Evolutionary conservation across 2,329 filamentous ascomycete genomes (phyloP).

Genomic region (Mariannaea elegans): DNA sequence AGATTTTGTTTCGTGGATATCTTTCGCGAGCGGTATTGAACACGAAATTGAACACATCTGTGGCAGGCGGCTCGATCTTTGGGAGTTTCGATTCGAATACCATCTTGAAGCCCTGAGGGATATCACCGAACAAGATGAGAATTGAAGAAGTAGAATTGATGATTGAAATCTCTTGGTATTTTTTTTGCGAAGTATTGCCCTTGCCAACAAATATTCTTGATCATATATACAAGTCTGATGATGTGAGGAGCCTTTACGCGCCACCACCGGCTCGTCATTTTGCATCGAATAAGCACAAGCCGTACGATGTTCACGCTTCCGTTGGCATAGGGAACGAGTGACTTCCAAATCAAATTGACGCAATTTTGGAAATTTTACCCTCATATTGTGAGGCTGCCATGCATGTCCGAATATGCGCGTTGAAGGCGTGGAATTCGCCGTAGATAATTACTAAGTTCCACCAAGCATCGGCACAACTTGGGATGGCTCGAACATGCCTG

Average conservation of each 20-base stretch:
- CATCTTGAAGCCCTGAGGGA: neutral
- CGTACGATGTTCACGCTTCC: too few relatives aligned
- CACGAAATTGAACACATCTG: neutral
- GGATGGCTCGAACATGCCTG: neutral
- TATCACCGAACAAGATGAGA: neutral
- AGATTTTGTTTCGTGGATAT: neutral
- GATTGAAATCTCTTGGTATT: neutral
- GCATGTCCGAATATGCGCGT: neutral
- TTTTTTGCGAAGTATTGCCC: too few relatives aligned
- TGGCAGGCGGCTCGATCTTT: neutral
- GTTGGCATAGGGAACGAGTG: neutral
- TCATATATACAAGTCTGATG: too few relatives aligned
- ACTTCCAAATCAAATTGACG: neutral
- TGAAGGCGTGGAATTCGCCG: neutral
- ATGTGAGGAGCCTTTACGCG: too few relatives aligned
- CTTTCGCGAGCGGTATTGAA: neutral
- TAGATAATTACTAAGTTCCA: neutral
- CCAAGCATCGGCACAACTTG: neutral
- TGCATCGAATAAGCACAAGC: too few relatives aligned
- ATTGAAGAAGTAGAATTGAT: neutral
- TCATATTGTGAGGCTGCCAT: neutral
- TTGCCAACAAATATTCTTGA: too few relatives aligned
- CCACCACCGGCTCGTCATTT: too few relatives aligned
- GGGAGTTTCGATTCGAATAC: neutral
- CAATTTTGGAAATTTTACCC: neutral